Evolutionary conservation across 1,284 basidiomycete genomes (phyloP).

Genomic region (Fistulinella cinereoalba): DNA sequence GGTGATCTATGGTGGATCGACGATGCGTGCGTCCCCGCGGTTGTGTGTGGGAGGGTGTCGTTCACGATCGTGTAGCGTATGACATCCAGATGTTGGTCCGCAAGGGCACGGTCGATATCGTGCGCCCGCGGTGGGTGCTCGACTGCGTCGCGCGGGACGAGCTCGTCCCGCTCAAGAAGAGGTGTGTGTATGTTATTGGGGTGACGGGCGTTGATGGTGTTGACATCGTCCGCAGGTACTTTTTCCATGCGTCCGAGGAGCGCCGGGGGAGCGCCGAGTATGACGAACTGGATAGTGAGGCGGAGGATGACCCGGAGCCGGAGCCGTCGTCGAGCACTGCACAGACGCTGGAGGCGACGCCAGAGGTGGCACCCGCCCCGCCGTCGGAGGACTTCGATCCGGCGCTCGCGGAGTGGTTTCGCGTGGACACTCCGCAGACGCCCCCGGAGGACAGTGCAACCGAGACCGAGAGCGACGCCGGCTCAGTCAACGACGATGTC

Average conservation of each 20-base stretch:
- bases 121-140: constrained; percentile 77
- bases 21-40: constrained; percentile 48
- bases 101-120: constrained; percentile 64
- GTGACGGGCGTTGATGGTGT: not conserved
- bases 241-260: constrained; percentile 63
- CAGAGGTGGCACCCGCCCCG: no score
- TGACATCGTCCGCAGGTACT: constrained; percentile 49
- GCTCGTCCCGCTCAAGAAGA: constrained; percentile 60
- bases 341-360: no score
- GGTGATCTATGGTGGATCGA: constrained; percentile 64
- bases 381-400: constrained; percentile 43
- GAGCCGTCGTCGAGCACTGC: no score
- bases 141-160: constrained; percentile 67
- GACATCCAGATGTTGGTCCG: constrained; percentile 64
- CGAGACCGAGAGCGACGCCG: constrained; percentile 61
- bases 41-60: not conserved
- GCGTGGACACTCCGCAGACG: constrained; percentile 35
- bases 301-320: no score
- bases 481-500: constrained; percentile 65
- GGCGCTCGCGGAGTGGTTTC: constrained; percentile 62
- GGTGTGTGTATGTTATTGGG: constrained; percentile 41
- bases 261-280: constrained; percentile 44
- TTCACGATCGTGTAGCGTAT: constrained; percentile 46
- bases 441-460: constrained; percentile 33
- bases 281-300: constrained; percentile 35